Base-by-base conservation (phyloP, 768 basidiomycete genomes). In the Termitomyces sp. region DNA sequence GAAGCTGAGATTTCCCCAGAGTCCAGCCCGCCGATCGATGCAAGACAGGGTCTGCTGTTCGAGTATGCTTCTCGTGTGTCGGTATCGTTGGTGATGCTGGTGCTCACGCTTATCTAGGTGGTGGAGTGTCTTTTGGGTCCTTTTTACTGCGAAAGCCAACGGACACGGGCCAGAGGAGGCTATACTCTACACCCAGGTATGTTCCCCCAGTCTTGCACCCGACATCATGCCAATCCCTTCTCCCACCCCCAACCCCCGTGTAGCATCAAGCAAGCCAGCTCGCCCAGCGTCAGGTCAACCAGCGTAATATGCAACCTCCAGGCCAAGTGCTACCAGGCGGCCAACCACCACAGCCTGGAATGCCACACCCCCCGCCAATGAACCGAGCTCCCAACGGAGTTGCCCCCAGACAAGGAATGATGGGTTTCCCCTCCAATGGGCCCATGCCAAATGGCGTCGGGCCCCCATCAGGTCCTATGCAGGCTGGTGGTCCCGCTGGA, bases 51-150 rank as follows among this genome's bases (percentile, higher is more conserved):
- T 52, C 77, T 92, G 59, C 76, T 92, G 41, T 92, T 90, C 73
- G 90, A 92, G 88, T 90, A 64, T 50, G 87, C 21, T 10, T 19
- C 37, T 28, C 27, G 5, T 39, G 3, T 76, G 39, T 32, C 64
- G 4, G 19, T 54, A 7, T 37, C 16, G 5, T 17, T 17, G 53
- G 32, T 53, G 48, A 53, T 48, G 19, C 44, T 44, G 57, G 52
- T 61, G 53, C 50, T 61, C 54, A 56, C 30, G 8, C 48, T 21
- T 43, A 57, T 58, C 30, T 61, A 91, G 89, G 67, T 92, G 90
- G 90, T 92, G 90, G 90, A 88, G 84, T 62, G 90, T 92, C 23
- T 92, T 92, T 64, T 92, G 90, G 90, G 85, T 90, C 0, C 73
- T 91, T 16, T 92, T 91, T 67, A 84, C 84, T 12, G 88, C 89